A percentile compares a stretch with the other conserved stretches of the same genome.
These are phyloP conservation scores for Scheffersomyces cryptocercus DNA, from an alignment of 1,139 yeast species.

Conservation along the genomic window DNA sequence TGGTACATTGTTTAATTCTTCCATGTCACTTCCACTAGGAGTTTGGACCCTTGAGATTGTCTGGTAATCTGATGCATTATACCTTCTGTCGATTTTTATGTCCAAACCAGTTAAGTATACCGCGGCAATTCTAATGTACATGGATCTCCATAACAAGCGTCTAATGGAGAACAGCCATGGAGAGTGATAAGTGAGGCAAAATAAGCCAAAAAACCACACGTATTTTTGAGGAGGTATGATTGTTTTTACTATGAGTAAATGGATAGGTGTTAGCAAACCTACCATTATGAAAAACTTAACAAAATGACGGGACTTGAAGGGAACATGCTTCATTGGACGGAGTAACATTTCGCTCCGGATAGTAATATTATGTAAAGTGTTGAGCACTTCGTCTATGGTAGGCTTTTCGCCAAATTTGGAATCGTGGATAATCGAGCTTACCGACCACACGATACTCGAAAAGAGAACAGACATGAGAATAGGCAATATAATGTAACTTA, in stretches of 20 bases:
- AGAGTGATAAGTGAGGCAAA: constrained; percentile 51
- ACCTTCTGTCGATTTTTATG: constrained; percentile 25
- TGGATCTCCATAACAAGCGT: constrained; percentile 56
- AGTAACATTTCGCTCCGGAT: constrained; percentile 46
- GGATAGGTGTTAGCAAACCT: constrained; percentile 48
- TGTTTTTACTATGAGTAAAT: constrained; percentile 36
- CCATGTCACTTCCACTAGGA: constrained; percentile 26
- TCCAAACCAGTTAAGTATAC: constrained; percentile 50
- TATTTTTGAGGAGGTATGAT: constrained; percentile 38
- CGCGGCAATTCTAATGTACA: constrained; percentile 42
- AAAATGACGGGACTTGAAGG: constrained; percentile 26
- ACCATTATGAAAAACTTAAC: constrained; percentile 34
- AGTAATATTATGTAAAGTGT: constrained; percentile 51
- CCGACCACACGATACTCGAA: constrained; percentile 47
- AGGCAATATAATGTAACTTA: constrained; percentile 42
- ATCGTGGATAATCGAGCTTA: constrained; percentile 44
- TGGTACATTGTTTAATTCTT: constrained; percentile 22
- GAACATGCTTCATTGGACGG: constrained; percentile 39
- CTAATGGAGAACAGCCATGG: constrained; percentile 54
- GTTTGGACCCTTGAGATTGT: constrained; percentile 23
- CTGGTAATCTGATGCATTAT: constrained; percentile 15
- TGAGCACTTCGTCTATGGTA: constrained; percentile 57
- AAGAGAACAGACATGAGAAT: constrained; percentile 32
- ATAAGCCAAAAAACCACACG: constrained; percentile 39
- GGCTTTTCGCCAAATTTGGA: constrained; percentile 49